Conservation (phyloP, 2,329 filamentous ascomycete genomes). For the Fusarium redolens region DNA sequence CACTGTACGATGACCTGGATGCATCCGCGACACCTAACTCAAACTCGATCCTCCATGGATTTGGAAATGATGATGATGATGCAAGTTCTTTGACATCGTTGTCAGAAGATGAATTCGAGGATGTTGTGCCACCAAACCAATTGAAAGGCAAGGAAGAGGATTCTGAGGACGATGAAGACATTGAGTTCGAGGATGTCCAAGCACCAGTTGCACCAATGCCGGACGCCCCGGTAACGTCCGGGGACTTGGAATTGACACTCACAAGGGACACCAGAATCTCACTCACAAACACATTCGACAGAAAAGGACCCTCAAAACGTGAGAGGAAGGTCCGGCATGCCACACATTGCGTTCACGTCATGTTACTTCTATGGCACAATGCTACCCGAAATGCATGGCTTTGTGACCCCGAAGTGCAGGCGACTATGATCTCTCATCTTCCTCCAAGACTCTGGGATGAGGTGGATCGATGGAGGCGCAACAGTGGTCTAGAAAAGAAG, state of each 20-base stretch:
- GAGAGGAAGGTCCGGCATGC: constrained; percentile 81
- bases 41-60: constrained; percentile 55
- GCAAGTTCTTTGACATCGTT: constrained; percentile 64
- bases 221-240: constrained; percentile 63
- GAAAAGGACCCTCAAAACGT: constrained; percentile 87
- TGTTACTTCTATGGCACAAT: constrained; percentile 90
- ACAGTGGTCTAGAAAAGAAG: constrained; percentile 70
- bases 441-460: constrained; percentile 76
- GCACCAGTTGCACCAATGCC: constrained; percentile 67
- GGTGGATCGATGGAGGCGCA: constrained; percentile 77
- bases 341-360: constrained; percentile 90
- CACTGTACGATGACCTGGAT: constrained; percentile 72
- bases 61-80: constrained; percentile 55
- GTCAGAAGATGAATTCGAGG: constrained; percentile 67
- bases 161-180: constrained; percentile 54
- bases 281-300: constrained; percentile 70
- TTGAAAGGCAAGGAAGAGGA: constrained; percentile 50
- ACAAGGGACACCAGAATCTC: constrained; percentile 69
- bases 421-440: constrained; percentile 79
- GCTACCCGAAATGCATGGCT: constrained; percentile 85
- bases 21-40: constrained; percentile 58
- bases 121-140: constrained; percentile 54
- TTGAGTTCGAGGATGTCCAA: constrained; percentile 72
- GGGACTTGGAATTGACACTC: constrained; percentile 80
- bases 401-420: constrained; percentile 80